Evolutionary conservation across 495 filamentous ascomycete genomes (phyloP), one percentile per base, ranked within the genome.

Genomic region (Penicillium taxi): DNA sequence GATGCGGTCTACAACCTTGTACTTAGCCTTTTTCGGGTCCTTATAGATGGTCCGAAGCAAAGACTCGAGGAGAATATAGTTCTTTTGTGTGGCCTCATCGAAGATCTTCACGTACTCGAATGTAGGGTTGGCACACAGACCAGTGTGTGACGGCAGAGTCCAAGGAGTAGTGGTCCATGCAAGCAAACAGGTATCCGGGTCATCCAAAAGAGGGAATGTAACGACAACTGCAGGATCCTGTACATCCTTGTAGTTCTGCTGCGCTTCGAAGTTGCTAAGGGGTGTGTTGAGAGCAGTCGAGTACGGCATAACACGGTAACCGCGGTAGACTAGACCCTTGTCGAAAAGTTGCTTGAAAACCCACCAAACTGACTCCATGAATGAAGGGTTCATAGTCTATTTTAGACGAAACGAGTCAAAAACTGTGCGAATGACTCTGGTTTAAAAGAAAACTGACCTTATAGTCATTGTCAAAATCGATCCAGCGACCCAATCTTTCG

Each of bases 321-420:
- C 88, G 41, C 82, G 80, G 57, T 96, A 96, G 24, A 94, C 86
- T 26, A 80, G 71, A 18, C 77, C 84, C 64, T 94, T 94, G 51
- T 91, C 83, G 52, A 81, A 90, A 14, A 96, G 72, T 52, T 89
- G 78, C 61, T 89, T 91, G 71, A 94, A 94, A 26, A 93, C 82
- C 89, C 89, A 96, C 89, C 89, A 96, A 26, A 85, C 78, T 0
- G 84, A 85, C 63, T 95, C 90, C 90, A 96, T 96, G 65, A 90
- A 96, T n/a, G 63, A 75, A 2, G 80, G 67, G 59, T 96, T 82
- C 87, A 95, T 94, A 9, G 86, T 93, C 82, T 86, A 57, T 16
- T 16, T 29, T n/a, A n/a, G 0, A 21, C 3, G n/a, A 26, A 26
- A 25, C 17, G 13, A 15, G 16, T 14, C 2, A 26, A 26, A 15